Base-by-base conservation (phyloP, 352 stramenopile species). In the Globisporangium iwayamae region DNA sequence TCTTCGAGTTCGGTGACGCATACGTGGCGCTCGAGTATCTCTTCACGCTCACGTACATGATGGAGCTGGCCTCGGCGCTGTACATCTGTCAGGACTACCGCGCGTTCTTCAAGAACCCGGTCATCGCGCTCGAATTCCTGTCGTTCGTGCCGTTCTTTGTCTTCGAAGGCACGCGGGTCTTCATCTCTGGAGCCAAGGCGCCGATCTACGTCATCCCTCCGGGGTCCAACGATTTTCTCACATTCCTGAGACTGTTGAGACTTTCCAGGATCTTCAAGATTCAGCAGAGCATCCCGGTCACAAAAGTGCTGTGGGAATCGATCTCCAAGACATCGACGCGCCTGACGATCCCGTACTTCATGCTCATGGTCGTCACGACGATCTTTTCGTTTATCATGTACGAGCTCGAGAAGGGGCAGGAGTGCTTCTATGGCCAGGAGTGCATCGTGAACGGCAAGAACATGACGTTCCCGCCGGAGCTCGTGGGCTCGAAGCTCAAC, bases 341-440 rank as follows among this genome's bases (percentile, higher is more conserved):
- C 14, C 72, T 92, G 28, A 83, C 81, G 20, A 90, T 92, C 67
- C 83, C 83, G 39, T 91, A 91, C 48, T 88, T 89, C 63, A 89
- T 93, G 79, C 76, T 93, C 22, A 83, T 84, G 54, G 71, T 93
- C 22, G 77, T 90, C 32, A 81, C 79, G 7, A 88, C 82, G 6
- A 87, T 93, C 28, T 70, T 91, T 30, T 85, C 82, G 32, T 91
- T 93, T 56, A 74, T 91, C 58, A 87, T 93, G 73, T 91, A 81
- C 47, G 78, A 93, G 62, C 68, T 93, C 18, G 85, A 93, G 55
- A 91, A 90, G 48, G 85, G 85, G 20, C 68, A 82, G 1, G 81
- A 90, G 63, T 93, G 85, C 41, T 93, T 92, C 61, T 89, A 90
- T 50, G 85, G 85, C 13, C 59, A 72, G 48, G 71, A 81, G 45